Conservation (phyloP, 1,284 basidiomycete species). For the Taiwanofungus camphoratus region DNA sequence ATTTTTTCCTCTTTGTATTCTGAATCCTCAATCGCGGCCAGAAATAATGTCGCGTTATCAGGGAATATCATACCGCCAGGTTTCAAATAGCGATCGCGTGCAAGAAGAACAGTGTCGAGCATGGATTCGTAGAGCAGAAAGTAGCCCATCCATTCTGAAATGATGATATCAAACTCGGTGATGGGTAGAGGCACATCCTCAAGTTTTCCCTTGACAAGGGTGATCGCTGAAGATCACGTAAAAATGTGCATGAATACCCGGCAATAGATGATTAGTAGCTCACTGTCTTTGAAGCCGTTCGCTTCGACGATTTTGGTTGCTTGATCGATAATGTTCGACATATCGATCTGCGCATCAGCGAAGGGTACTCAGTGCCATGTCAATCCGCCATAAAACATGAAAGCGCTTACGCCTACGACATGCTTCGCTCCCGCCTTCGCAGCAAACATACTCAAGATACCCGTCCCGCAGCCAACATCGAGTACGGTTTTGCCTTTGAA, state of each 20-base stretch:
- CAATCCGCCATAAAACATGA: conserved; percentile 2
- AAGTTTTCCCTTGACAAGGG: conserved; percentile 96
- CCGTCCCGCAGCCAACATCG: conserved; percentile 98
- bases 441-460: conserved; percentile 99
- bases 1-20: conserved; percentile 99
- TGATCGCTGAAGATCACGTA: conserved; percentile 63
- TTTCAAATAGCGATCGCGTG: conserved; percentile 95
- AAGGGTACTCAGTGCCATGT: conserved; percentile 4
- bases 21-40: conserved; percentile 98
- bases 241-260: background rate
- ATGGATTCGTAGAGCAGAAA: conserved; percentile 98
- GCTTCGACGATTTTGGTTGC: conserved; percentile 95
- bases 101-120: conserved; percentile 97
- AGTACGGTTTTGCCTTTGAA: conserved; percentile 97
- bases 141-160: conserved; percentile 99
- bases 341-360: conserved; percentile 75
- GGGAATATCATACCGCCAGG: conserved; percentile 93
- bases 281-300: conserved; percentile 94
- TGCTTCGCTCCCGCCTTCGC: conserved; percentile 96
- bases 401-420: conserved; percentile 78
- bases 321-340: conserved; percentile 99
- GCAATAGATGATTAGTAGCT: too few species aligned
- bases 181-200: conserved; percentile 88
- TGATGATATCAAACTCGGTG: conserved; percentile 94
- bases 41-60: conserved; percentile 88